phyloP scores from a whole-genome alignment of 192 early-diverging fungal genomes.

The Coemansia aciculifera region DNA sequence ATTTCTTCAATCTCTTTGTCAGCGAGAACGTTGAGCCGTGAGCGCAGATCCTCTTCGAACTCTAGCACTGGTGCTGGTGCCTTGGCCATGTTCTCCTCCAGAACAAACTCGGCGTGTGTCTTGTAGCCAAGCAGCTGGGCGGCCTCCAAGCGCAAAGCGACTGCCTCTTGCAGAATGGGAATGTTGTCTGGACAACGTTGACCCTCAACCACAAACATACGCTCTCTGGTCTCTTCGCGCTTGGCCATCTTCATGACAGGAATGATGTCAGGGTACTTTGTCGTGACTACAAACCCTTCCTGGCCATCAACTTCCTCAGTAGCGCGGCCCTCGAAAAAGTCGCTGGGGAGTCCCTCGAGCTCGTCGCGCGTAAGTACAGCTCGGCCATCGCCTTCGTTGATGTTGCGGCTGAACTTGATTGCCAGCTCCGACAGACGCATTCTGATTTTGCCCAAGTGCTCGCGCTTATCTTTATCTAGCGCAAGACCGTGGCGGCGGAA shows the following conservation, averaged over 20 bases:
- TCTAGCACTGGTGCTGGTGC: slow-evolving; percentile 60
- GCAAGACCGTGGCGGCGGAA: slow-evolving; percentile 74
- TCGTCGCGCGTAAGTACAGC: slow-evolving; percentile 58
- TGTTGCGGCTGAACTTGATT: slow-evolving; percentile 71
- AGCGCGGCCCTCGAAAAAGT: slow-evolving; percentile 64
- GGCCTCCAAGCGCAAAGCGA: slow-evolving; percentile 57
- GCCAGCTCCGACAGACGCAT: slow-evolving; percentile 68
- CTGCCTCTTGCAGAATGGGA: slow-evolving; percentile 60
- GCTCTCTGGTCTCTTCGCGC: slow-evolving; percentile 58
- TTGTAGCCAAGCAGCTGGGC: slow-evolving; percentile 68
- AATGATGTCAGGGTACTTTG: slow-evolving; percentile 68
- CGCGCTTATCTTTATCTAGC: slow-evolving; percentile 61
- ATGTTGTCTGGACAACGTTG: slow-evolving; percentile 64
- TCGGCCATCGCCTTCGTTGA: slow-evolving; percentile 66
- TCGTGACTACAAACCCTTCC: slow-evolving; percentile 65
- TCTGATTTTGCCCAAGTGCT: slow-evolving; percentile 62
- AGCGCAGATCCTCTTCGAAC: slow-evolving; percentile 67
- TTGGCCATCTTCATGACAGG: slow-evolving; percentile 56
- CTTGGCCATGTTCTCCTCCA: slow-evolving; percentile 88
- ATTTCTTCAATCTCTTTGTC: slow-evolving; percentile 63
- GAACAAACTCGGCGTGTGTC: slow-evolving; percentile 68
- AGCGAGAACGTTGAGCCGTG: slow-evolving; percentile 59
- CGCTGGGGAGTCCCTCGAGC: slow-evolving; percentile 71
- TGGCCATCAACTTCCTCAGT: slow-evolving; percentile 63
- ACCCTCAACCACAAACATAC: slow-evolving; percentile 55